phyloP scores from a whole-genome alignment of 2,329 filamentous ascomycete species.

The Ramichloridium luteum region DNA sequence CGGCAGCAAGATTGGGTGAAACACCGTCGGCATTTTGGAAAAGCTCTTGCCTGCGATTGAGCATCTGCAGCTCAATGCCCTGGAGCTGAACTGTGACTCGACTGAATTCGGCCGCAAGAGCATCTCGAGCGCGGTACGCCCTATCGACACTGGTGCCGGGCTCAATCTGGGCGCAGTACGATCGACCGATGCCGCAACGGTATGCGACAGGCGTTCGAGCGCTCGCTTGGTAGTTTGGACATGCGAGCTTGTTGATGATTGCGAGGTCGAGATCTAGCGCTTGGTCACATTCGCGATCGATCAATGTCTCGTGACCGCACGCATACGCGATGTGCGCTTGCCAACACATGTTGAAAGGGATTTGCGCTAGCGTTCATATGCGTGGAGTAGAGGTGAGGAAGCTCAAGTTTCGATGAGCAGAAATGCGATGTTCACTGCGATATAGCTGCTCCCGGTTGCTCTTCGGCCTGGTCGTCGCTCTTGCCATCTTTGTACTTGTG shows the following conservation, averaged over 20 bases:
- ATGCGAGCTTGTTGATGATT: constrained; percentile 12
- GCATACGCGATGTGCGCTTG: constrained; percentile 12
- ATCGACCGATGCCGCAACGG: constrained; percentile 9
- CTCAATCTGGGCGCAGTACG: constrained; percentile 9
- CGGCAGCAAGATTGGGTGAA: too few relatives aligned
- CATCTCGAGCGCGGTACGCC: constrained; percentile 4
- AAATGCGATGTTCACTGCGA: neutral
- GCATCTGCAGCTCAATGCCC: neutral
- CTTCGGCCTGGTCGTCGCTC: too few relatives aligned
- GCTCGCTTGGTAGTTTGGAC: constrained; percentile 9
- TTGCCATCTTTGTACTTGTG: neutral
- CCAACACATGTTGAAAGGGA: constrained; percentile 17
- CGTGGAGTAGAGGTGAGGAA: neutral
- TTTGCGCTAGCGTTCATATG: too few relatives aligned
- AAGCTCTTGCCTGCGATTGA: neutral
- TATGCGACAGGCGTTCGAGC: neutral
- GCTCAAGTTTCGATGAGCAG: neutral
- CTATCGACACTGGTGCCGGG: constrained; percentile 9
- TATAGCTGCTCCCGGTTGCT: constrained; percentile 1
- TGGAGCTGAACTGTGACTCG: neutral
- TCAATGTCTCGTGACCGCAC: constrained; percentile 17
- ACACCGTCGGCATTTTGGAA: neutral
- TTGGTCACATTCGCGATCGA: constrained; percentile 8
- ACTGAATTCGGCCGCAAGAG: neutral
- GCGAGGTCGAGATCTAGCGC: constrained; percentile 10